These are phyloP conservation scores for Candida ascalaphidarum DNA, from an alignment of 805 yeast species.

Conservation along the genomic window DNA sequence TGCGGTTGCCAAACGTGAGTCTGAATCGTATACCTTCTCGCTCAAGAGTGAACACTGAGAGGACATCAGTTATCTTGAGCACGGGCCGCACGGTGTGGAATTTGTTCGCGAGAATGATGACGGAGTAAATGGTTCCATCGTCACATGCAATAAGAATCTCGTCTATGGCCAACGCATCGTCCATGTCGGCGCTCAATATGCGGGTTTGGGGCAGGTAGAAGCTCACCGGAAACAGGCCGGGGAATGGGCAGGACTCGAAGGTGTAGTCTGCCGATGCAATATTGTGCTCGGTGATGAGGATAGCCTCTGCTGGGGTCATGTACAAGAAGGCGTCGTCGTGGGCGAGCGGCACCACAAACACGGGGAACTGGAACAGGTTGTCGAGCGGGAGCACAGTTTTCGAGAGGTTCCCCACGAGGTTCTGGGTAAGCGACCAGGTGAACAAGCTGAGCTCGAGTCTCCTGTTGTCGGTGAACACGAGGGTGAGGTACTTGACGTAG, in stretches of 20 bases:
- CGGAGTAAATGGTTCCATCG: conserved; percentile 23
- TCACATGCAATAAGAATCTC: conserved; percentile 26
- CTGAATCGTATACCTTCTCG: conserved; percentile 8
- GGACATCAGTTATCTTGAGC: conserved; percentile 24
- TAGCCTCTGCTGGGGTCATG: conserved; percentile 23
- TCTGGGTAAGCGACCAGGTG: conserved; percentile 33
- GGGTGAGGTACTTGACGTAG: conserved; percentile 24
- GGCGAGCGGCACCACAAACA: conserved; percentile 32
- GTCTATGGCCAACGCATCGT: conserved; percentile 7
- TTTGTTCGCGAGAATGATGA: conserved; percentile 12
- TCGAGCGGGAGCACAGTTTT: conserved; percentile 32
- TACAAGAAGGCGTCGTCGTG: conserved; percentile 29
- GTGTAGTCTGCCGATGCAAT: conserved; percentile 39
- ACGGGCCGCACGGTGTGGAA: conserved; percentile 16
- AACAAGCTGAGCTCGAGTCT: conserved; percentile 29
- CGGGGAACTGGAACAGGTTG: conserved; percentile 32
- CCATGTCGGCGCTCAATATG: conserved; percentile 5
- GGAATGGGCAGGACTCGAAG: conserved; percentile 15
- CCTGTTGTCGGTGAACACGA: conserved; percentile 27
- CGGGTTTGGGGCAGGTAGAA: conserved; percentile 18
- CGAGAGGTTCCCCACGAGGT: conserved; percentile 17
- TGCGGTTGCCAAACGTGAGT: conserved; percentile 32
- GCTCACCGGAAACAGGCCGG: conserved; percentile 33
- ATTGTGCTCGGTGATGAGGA: conserved; percentile 32
- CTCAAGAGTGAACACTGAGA: conserved; percentile 25